Percentiles rank a stretch among this genome's conserved stretches.
These are phyloP conservation scores for Neofusicoccum ribis DNA, from an alignment of 2,329 filamentous ascomycete species.

Conservation along the genomic window DNA sequence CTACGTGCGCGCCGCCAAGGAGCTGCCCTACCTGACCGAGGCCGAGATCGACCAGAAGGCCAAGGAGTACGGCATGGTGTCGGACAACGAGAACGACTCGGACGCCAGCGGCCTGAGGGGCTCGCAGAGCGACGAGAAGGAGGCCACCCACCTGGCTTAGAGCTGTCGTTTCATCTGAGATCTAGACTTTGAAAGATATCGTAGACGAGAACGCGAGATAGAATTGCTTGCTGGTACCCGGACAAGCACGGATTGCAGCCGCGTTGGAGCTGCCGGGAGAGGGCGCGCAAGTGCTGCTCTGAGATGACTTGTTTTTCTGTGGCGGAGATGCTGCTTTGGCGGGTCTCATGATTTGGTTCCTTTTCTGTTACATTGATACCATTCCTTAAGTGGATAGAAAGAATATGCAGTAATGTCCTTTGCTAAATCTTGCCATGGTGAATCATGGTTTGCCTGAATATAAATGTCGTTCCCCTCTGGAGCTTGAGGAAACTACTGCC, in stretches of 20 bases:
- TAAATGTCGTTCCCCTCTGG: no score
- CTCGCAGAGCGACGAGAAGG: constrained; percentile 5
- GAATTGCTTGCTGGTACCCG: neutral
- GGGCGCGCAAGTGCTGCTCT: neutral
- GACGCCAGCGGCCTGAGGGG: constrained; percentile 10
- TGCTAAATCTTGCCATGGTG: no score
- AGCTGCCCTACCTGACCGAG: constrained; percentile 55
- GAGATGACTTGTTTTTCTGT: neutral
- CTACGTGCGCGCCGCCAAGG: constrained; percentile 59
- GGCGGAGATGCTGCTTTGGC: neutral
- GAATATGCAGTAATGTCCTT: neutral
- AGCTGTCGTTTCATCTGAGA: neutral
- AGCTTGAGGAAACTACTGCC: no score
- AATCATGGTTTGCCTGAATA: no score
- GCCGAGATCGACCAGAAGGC: constrained; percentile 55
- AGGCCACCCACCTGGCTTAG: neutral
- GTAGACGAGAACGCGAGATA: neutral
- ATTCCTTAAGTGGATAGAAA: neutral
- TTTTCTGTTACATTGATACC: neutral
- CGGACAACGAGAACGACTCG: constrained; percentile 21
- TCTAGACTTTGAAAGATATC: neutral
- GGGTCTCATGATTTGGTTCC: neutral
- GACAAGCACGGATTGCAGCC: neutral
- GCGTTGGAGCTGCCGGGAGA: neutral
- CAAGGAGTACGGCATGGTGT: constrained; percentile 35